Evolutionary conservation across 2,329 filamentous ascomycete species (phyloP), one percentile per base, ranked within the genome.

Genomic region (Akanthomyces uredinophilus): DNA sequence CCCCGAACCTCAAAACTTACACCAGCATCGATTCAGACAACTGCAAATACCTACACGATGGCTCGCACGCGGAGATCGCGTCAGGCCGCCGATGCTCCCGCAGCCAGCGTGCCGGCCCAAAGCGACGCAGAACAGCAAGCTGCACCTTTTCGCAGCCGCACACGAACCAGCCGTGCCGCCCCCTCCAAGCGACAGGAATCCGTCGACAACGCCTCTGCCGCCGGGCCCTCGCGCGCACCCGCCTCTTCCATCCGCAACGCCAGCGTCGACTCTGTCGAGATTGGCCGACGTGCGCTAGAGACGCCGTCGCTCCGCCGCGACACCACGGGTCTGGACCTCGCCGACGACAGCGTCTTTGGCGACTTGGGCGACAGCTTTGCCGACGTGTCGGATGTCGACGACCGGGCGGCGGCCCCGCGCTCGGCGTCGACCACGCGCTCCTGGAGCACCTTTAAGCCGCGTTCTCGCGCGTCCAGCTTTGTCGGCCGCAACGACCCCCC

Each of bases 401-500:
- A 35, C 32, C 7, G 46, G 68, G 65, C 7, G 74, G 71, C 32
- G 18, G n/a, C n/a, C n/a, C 66, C 73, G 55, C 71, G 70, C 53
- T 80, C 80, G 1, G 71, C 72, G 6, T 79, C 81, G 46, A 76
- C 76, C 1, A 81, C 81, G 0, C 77, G 76, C 1, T 81, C 78
- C 32, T 70, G 81, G 35, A 78, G 75, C 64, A 75, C 76, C 62
- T 80, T 82, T 67, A 78, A 77, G 64, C 76, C 79, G 24, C 69
- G 75, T 8, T 76, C 80, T 27, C 76, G 81, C 11, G 75, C 78
- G 68, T 82, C 81, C 13, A 84, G 81, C 68, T 76, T 83, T 52
- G 72, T 81, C 46, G 78, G 80, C 37, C 77, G 78, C 54, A 80
- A 81, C 47, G 80, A 83, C 49, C 78, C 75, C 27, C 79, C 79